Evolutionary conservation across 164 flowering plant species (phyloP).

Genomic region (Taxillus chinensis): DNA sequence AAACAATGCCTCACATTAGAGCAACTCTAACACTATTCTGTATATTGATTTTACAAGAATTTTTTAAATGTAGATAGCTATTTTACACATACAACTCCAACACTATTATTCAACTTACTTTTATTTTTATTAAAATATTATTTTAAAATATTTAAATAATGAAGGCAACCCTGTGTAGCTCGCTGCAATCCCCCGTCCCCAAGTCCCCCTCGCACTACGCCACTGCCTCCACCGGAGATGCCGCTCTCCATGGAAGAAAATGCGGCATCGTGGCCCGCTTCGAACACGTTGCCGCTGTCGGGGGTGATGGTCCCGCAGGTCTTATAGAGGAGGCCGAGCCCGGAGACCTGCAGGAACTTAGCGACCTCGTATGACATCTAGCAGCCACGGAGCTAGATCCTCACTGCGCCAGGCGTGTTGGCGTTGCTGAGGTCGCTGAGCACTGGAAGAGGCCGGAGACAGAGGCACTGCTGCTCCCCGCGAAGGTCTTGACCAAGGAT

Average conservation of each 20-base stretch:
- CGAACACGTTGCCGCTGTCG: slow-evolving; percentile 41
- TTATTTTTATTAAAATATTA: too few relatives aligned
- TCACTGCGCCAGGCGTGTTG: slow-evolving; percentile 46
- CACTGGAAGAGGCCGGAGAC: slow-evolving; percentile 76
- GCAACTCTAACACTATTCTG: too few relatives aligned
- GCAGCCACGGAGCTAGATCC: slow-evolving; percentile 80
- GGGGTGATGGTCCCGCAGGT: slow-evolving; percentile 31
- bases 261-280: slow-evolving; percentile 59
- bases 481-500: slow-evolving; percentile 48
- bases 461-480: slow-evolving; percentile 43
- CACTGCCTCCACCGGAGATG: slow-evolving; percentile 48
- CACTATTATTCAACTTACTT: too few relatives aligned
- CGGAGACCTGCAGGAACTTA: slow-evolving; percentile 70
- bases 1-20: too few relatives aligned
- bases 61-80: too few relatives aligned
- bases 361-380: slow-evolving; percentile 57
- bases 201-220: slow-evolving; percentile 92
- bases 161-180: slow-evolving; percentile 63
- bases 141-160: too few relatives aligned
- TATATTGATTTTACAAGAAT: too few relatives aligned
- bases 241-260: slow-evolving; percentile 50
- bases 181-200: slow-evolving; percentile 60
- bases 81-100: too few relatives aligned
- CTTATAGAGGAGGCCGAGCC: slow-evolving; percentile 64
- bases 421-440: slow-evolving; percentile 62